Evolutionary conservation across 768 basidiomycete species (phyloP), one percentile per base, ranked within the genome.

Genomic region (Tulasnella sp.): DNA sequence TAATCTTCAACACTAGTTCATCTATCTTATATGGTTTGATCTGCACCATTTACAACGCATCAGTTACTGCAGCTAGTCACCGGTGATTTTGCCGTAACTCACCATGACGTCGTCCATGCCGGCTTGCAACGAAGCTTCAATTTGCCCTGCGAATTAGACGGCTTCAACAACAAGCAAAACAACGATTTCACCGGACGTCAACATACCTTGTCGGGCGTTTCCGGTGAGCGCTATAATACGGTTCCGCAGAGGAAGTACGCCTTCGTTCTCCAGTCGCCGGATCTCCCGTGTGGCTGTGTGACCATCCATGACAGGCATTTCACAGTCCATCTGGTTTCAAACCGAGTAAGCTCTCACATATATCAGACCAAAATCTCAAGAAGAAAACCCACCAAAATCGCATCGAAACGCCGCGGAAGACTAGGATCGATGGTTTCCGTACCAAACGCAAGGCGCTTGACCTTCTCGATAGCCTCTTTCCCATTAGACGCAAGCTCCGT

Each of bases 51-150:
- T 16, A 9, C 16, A 16, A n/a, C n/a, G 32, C 67, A 35, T 77
- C 39, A 39, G 46, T 70, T 26, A 39, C n/a, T 13, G 29, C 61
- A 57, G 26, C 26, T 48, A 23, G 26, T 9, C 10, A n/a, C 67
- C n/a, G 11, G 67, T 23, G 16, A 23, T 29, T 4, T 6, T 44
- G 18, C 5, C 11, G 29, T 7, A 20, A 77, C 81, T 39, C 70
- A 82, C 79, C 51, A 83, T 51, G 29, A 83, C 82, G 5, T 82
- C 81, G 77, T 83, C 80, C 82, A 83, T 83, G 10, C 83, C 83
- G n/a, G 82, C 80, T 29, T 79, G 75, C 9, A 80, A 70, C 20
- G 82, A 80, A 35, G 77, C 80, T 20, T 80, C 57, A 35, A 83
- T 74, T 75, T 83, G 83, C 11, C 77, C 80, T 35, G 79, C 18